These are phyloP conservation scores for Alternaria gansuensis DNA, from an alignment of 2,329 filamentous ascomycete genomes.

Conservation along the genomic window DNA sequence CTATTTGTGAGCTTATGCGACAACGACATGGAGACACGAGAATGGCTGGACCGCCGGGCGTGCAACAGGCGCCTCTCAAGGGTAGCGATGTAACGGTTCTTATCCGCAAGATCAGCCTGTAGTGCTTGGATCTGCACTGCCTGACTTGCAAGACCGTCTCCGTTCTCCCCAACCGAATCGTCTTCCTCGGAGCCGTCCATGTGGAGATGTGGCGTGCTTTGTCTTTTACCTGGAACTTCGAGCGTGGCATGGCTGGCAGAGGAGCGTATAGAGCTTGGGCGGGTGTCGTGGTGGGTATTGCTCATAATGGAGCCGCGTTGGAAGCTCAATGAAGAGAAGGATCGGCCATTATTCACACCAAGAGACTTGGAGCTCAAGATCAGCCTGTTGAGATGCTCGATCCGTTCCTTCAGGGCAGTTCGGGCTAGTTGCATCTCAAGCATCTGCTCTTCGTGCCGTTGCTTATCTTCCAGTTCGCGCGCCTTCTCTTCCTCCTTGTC, in stretches of 20 bases:
- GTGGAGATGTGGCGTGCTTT: constrained; percentile 36
- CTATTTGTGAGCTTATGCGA: constrained; percentile 70
- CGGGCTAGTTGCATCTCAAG: constrained; percentile 97
- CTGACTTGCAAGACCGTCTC: constrained; percentile 83
- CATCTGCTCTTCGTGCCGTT: constrained; percentile 95
- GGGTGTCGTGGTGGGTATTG: constrained; percentile 48
- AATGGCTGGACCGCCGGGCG: constrained; percentile 87
- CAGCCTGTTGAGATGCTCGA: constrained; percentile 93
- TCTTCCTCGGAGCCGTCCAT: constrained; percentile 52
- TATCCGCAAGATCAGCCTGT: constrained; percentile 94
- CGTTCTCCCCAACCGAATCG: constrained; percentile 76
- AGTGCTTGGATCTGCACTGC: constrained; percentile 88
- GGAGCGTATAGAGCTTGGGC: constrained; percentile 61
- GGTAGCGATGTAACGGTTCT: constrained; percentile 94
- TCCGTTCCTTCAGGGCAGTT: constrained; percentile 94
- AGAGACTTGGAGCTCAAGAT: constrained; percentile 96
- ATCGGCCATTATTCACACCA: constrained; percentile 75
- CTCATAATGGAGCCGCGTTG: constrained; percentile 54
- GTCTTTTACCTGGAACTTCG: constrained; percentile 49
- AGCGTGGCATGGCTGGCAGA: constrained; percentile 54
- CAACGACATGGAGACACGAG: constrained; percentile 81
- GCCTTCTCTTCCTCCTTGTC: constrained; percentile 74
- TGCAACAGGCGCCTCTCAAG: constrained; percentile 92
- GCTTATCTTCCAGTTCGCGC: constrained; percentile 75
- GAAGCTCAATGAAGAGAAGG: constrained; percentile 54